These are phyloP conservation scores for Entomortierella chlamydospora DNA, from an alignment of 192 early-diverging fungal genomes.

Conservation along the genomic window DNA sequence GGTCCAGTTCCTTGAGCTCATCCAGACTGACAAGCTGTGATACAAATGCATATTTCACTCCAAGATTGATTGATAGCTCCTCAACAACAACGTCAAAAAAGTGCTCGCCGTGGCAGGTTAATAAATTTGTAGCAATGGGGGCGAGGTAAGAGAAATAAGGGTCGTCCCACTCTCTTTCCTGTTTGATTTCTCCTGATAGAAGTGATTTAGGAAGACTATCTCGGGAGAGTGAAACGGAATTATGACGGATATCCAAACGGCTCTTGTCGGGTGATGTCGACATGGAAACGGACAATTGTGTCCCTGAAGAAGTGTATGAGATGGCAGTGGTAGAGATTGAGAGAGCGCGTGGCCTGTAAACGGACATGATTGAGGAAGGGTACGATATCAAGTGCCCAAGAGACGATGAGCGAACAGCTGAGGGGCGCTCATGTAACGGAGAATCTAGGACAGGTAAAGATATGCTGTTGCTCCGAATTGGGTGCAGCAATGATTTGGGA, in stretches of 20 bases:
- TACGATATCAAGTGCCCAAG: slow-evolving; percentile 24
- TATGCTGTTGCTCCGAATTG: slow-evolving; percentile 32
- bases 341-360: slow-evolving; percentile 14
- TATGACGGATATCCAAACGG: slow-evolving; percentile 41
- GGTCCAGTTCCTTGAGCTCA: slow-evolving; percentile 52
- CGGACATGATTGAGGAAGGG: neutral
- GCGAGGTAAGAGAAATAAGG: slow-evolving; percentile 37
- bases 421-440: neutral
- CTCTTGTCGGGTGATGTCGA: slow-evolving; percentile 31
- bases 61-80: slow-evolving; percentile 31
- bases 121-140: slow-evolving; percentile 35
- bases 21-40: slow-evolving; percentile 49
- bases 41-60: slow-evolving; percentile 50
- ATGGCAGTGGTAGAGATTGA: slow-evolving; percentile 33
- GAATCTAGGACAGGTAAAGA: slow-evolving; percentile 5
- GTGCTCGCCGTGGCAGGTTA: slow-evolving; percentile 43
- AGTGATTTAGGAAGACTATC: slow-evolving; percentile 1
- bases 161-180: slow-evolving; percentile 42
- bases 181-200: neutral
- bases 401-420: slow-evolving; percentile 27
- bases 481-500: neutral
- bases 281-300: slow-evolving; percentile 44
- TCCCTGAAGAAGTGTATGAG: slow-evolving; percentile 33
- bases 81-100: slow-evolving; percentile 44
- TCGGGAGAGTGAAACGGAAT: slow-evolving; percentile 11